Base-by-base conservation (phyloP, 140 eudicot species). In the Flaveria floridana region DNA sequence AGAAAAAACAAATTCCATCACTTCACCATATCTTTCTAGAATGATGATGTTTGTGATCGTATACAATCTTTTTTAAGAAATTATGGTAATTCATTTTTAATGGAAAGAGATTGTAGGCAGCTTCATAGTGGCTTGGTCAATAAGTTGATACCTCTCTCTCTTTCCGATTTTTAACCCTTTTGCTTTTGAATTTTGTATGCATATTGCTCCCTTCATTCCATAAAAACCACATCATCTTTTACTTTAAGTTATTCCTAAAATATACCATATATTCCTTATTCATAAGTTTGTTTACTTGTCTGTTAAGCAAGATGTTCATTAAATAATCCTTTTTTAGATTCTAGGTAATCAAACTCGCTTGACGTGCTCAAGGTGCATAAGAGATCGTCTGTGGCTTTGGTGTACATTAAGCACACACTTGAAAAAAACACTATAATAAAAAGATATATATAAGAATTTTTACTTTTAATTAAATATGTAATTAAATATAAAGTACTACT, bases 101-200 rank as follows among this genome's bases (percentile, higher is more conserved):
- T 15, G 65, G 52, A 75, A 30, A 75, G 64, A 12, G 16, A 28
- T 58, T 46, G 67, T 52, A 39, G 3, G n/a, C 16, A 41, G 41
- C 42, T 73, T 73, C 42, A 19, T 52, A 66, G 65, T 51, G 74
- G 67, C 70, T 76, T 75, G 72, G 79, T 75, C 79, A 28, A 75
- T 75, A 75, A 64, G 65, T 75, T 63, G 65, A 46, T 74, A 42
- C 59, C 47, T 59, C 50, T 59, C 50, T 55, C 70, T 28, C 79
- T 75, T 65, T 75, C 41, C 51, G 39, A 19, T 7, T 59, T 46
- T 23, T 28, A 50, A 13, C 72, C 65, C 73, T 65, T 57, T 77
- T 59, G 75, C 71, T 70, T 58, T 69, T 57, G 5, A 15, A 57
- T 3, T 59, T 70, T 70, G 46, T 42, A 19, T 26, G 19, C 48